Conservation (phyloP, 495 filamentous ascomycete species). For the Pseudevernia furfuracea region DNA sequence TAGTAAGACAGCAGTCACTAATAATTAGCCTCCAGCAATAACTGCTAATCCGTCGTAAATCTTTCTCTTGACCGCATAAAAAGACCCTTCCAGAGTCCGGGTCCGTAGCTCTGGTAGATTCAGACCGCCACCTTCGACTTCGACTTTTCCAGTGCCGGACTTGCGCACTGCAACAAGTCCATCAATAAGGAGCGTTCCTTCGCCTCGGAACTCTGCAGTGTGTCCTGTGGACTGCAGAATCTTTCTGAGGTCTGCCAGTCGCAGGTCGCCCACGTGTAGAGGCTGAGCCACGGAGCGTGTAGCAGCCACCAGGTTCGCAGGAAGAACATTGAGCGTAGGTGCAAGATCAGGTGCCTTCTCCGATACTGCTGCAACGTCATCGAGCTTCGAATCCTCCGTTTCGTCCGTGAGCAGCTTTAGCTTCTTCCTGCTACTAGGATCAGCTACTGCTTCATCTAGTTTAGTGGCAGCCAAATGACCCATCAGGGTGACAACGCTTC, state of each 20-base stretch:
- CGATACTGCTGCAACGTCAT: conserved; percentile 27
- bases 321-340: conserved; percentile 72
- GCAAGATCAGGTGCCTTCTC: conserved; percentile 24
- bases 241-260: conserved; percentile 79
- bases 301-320: conserved; percentile 65
- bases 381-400: conserved; percentile 27
- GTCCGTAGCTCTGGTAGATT: conserved; percentile 36
- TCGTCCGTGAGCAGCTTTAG: conserved; percentile 52
- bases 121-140: conserved; percentile 72
- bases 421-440: conserved; percentile 48
- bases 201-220: conserved; percentile 85
- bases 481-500: conserved; percentile 83
- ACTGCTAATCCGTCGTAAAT: conserved; percentile 81
- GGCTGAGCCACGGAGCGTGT: conserved; percentile 74
- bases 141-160: conserved; percentile 74
- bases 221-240: conserved; percentile 76
- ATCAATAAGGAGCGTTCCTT: conserved; percentile 86
- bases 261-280: conserved; percentile 87
- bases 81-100: conserved; percentile 45
- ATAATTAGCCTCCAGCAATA: conserved; percentile 59
- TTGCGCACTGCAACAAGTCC: conserved; percentile 83
- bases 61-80: conserved; percentile 68
- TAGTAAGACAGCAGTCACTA: not conserved
- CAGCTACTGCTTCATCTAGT: conserved; percentile 38
- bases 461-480: conserved; percentile 46